Evolutionary conservation across 805 yeast genomes (phyloP).

Genomic region (Candida boleticola): DNA sequence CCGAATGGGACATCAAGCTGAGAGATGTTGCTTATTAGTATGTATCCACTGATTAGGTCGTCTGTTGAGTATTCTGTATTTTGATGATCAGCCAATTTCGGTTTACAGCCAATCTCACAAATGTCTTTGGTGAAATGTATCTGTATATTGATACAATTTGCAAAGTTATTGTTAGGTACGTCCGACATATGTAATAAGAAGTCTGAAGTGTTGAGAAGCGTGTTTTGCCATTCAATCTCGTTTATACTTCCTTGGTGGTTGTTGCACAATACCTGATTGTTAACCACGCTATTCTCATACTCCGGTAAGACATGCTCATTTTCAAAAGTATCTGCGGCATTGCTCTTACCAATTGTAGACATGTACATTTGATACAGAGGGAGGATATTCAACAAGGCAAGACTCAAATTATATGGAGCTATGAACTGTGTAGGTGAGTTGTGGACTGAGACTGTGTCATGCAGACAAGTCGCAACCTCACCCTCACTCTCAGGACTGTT

Average conservation of each 20-base stretch:
- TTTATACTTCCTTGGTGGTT: too few species aligned
- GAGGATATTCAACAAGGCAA: too few species aligned
- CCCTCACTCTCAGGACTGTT: too few species aligned
- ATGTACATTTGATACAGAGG: constrained; percentile 39
- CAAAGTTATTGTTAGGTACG: constrained; percentile 26
- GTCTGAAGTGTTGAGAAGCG: constrained; percentile 30
- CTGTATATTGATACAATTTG: constrained; percentile 22
- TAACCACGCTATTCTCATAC: constrained; percentile 10
- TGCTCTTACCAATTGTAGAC: constrained; percentile 12
- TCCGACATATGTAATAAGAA: constrained; percentile 16
- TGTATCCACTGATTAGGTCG: constrained; percentile 62
- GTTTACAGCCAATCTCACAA: constrained; percentile 24
- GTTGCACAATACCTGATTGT: too few species aligned
- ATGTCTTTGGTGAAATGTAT: constrained; percentile 33
- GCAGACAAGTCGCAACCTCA: too few species aligned
- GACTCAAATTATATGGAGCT: too few species aligned
- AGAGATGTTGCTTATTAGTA: constrained; percentile 41
- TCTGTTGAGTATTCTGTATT: constrained; percentile 70
- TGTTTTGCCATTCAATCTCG: constrained; percentile 38
- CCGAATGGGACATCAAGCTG: constrained; percentile 51
- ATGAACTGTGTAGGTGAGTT: too few species aligned
- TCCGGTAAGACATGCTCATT: constrained; percentile 34
- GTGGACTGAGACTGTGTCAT: too few species aligned
- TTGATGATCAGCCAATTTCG: constrained; percentile 27
- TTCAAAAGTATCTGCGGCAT: constrained; percentile 2